Percentiles rank a stretch among this genome's conserved stretches.
These are phyloP conservation scores for Lolium rigidum DNA, from an alignment of 176 grass and related monocot genomes.

Conservation along the genomic window DNA sequence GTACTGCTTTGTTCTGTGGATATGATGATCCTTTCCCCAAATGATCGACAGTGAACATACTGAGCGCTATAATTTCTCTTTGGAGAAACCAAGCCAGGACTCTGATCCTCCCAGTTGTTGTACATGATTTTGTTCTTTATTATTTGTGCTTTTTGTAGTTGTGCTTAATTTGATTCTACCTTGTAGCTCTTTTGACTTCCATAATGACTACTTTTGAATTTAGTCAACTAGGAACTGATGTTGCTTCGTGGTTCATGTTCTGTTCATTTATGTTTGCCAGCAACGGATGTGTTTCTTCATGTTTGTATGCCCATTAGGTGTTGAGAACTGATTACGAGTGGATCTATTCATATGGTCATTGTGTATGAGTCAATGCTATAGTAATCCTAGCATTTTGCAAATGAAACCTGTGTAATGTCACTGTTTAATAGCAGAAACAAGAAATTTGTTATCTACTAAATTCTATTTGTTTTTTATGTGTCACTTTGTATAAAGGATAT, in stretches of 20 bases:
- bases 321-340: slow-evolving; percentile 40
- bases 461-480: not conserved
- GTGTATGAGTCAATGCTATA: slow-evolving; percentile 27
- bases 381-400: not conserved
- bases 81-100: slow-evolving; percentile 53
- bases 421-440: not conserved
- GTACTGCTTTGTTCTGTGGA: slow-evolving; percentile 15
- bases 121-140: not conserved
- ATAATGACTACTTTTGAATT: not conserved
- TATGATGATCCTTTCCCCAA: slow-evolving; percentile 62
- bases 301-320: not conserved
- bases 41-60: slow-evolving; percentile 62
- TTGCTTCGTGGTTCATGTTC: not conserved
- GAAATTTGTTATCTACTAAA: not conserved
- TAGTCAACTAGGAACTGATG: not conserved
- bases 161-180: not conserved
- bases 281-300: not conserved
- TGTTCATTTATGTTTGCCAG: not conserved
- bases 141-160: not conserved
- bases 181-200: not conserved
- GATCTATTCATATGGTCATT: slow-evolving; percentile 22
- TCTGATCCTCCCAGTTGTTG: slow-evolving; percentile 41
- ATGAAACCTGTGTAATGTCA: not conserved
- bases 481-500: slow-evolving; percentile 5
- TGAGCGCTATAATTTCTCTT: slow-evolving; percentile 55